A percentile compares a stretch with the other conserved stretches of the same genome.
Evolutionary conservation across 208 protist species (phyloP).

Genomic region (Trypanosoma congolense): DNA sequence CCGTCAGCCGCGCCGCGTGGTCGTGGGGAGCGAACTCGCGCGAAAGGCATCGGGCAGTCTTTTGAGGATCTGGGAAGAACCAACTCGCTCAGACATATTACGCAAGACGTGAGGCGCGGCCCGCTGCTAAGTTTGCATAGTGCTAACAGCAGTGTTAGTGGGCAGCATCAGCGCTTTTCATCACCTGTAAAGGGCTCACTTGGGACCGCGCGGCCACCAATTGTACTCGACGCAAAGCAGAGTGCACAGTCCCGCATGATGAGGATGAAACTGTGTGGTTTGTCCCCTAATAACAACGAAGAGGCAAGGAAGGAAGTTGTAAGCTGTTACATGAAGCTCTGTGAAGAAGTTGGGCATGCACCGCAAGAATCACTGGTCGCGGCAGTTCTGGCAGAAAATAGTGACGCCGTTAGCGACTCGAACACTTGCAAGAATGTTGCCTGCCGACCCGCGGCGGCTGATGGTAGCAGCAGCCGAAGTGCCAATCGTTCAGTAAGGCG

Average conservation of each 20-base stretch:
- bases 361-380: slow-evolving; percentile 59
- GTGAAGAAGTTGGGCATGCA: slow-evolving; percentile 43
- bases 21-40: slow-evolving; percentile 4
- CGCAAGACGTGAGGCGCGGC: neutral
- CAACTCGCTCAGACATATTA: neutral
- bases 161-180: slow-evolving; percentile 5
- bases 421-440: neutral
- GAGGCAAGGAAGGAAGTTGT: slow-evolving; percentile 29
- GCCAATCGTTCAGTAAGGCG: neutral
- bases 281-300: neutral
- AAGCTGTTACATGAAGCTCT: slow-evolving; percentile 44
- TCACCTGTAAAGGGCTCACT: slow-evolving; percentile 1
- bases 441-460: neutral
- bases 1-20: neutral
- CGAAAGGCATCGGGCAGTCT: neutral
- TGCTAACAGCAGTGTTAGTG: neutral
- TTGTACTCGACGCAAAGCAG: slow-evolving; percentile 23
- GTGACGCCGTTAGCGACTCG: neutral
- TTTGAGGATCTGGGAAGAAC: neutral
- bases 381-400: slow-evolving; percentile 10
- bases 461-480: neutral
- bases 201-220: slow-evolving; percentile 9
- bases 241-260: neutral
- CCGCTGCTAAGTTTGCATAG: neutral
- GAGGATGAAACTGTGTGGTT: neutral